These are phyloP conservation scores for Candida multigemmis DNA, from an alignment of 805 yeast species.

Conservation along the genomic window DNA sequence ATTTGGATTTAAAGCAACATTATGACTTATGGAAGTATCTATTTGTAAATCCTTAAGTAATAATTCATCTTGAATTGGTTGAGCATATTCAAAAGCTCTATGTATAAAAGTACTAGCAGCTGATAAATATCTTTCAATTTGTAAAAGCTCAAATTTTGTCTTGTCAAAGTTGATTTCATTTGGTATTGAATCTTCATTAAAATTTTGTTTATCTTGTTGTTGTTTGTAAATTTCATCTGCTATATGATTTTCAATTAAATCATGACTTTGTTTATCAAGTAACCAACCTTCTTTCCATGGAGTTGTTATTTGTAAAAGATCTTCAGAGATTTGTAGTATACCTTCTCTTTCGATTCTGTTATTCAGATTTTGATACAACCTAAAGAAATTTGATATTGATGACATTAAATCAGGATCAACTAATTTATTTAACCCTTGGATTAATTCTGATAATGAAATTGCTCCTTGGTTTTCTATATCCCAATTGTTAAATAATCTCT, in stretches of 20 bases:
- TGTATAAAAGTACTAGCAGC: constrained; percentile 84
- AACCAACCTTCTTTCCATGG: constrained; percentile 74
- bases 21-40: constrained; percentile 41
- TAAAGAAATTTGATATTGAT: constrained; percentile 69
- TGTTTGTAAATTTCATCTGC: constrained; percentile 51
- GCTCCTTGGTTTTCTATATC: constrained; percentile 45
- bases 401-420: constrained; percentile 70
- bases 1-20: constrained; percentile 75
- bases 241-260: constrained; percentile 54
- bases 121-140: constrained; percentile 70
- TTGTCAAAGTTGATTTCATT: constrained; percentile 54
- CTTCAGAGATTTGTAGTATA: constrained; percentile 81
- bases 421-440: constrained; percentile 62
- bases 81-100: constrained; percentile 85
- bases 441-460: constrained; percentile 61
- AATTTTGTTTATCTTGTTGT: constrained; percentile 12
- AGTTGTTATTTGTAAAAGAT: constrained; percentile 67
- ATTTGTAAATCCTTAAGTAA: constrained; percentile 28
- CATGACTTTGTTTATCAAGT: constrained; percentile 57
- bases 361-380: constrained; percentile 54
- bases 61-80: constrained; percentile 45
- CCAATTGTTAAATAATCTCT: constrained; percentile 65
- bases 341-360: constrained; percentile 70
- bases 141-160: constrained; percentile 51
- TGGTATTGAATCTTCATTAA: constrained; percentile 35